Evolutionary conservation across 164 flowering plant species (phyloP), one percentile per base, ranked within the genome.

Genomic region (Kingdonia uniflora): DNA sequence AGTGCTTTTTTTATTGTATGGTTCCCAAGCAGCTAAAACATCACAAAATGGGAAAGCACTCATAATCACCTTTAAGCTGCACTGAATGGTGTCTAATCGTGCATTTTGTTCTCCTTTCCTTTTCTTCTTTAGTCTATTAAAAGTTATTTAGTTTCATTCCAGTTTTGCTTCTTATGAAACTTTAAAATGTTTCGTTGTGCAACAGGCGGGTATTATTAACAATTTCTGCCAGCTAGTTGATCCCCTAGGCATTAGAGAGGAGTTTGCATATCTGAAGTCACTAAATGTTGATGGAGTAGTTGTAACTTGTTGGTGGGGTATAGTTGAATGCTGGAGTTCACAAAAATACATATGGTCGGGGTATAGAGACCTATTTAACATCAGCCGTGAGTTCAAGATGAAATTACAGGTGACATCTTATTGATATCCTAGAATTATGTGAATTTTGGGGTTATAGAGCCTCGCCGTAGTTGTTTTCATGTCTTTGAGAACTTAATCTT

Each of bases 281-380:
- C 54, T 79, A 48, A 70, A 80, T 59, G 81, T 76, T 10, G 97
- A 89, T 74, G 95, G 97, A 19, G 84, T 88, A 17, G 60, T 76
- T 56, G 91, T 88, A 33, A 67, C 78, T 44, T 85, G 95, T 72
- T 85, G 94, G 94, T 86, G 95, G 97, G 95, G 94, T 40, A 82
- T 90, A 52, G 77, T 84, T 38, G 97, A 90, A 68, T 70, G 76
- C 6, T 80, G 89, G 85, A 72, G 60, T 45, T 94, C 97, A 1
- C 94, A 79, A 63, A 83, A 82, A 43, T 90, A 86, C 60, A 50
- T 58, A 17, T 90, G 97, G 97, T 72, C 78, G 59, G 97, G 95
- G 23, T 89, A 89, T 56, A 76, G 78, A 55, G 81, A 75, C 15
- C 72, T 84, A 11, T 86, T 89, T 67, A 72, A 71, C 66, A 75